Percentiles rank a stretch among this genome's conserved stretches.
Evolutionary conservation across 345 rosid species (phyloP).

Genomic region (Raphanus sativus): DNA sequence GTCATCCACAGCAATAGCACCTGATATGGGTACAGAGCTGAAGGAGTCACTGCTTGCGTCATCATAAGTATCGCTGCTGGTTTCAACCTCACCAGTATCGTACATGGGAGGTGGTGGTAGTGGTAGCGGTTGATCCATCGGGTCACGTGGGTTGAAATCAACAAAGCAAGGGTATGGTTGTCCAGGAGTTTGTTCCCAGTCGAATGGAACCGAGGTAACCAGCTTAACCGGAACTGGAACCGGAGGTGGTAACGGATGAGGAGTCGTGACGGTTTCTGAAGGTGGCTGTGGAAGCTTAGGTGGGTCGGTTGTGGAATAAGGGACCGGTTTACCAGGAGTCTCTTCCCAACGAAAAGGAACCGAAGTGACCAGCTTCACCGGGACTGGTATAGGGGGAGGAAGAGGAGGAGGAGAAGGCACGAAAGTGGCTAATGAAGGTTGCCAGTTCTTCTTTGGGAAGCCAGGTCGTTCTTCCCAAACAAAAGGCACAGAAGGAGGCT

Average conservation of each 20-base stretch:
- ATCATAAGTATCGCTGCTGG: constrained; percentile 16
- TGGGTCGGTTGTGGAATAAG: constrained; percentile 32
- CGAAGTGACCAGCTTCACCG: constrained; percentile 63
- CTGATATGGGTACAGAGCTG: constrained; percentile 54
- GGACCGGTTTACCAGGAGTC: constrained; percentile 58
- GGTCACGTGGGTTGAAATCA: constrained; percentile 25
- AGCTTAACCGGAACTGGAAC: constrained; percentile 52
- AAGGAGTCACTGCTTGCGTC: constrained; percentile 42
- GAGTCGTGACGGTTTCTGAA: not conserved
- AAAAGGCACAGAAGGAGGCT: constrained; percentile 77
- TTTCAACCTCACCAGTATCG: constrained; percentile 17
- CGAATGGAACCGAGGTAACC: constrained; percentile 63
- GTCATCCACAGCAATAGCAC: constrained; percentile 46
- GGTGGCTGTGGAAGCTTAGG: constrained; percentile 32
- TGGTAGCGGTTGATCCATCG: constrained; percentile 34
- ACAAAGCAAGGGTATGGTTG: constrained; percentile 54
- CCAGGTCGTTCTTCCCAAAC: constrained; percentile 89
- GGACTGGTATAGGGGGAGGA: constrained; percentile 36
- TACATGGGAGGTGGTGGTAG: constrained; percentile 46
- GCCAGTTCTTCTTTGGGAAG: constrained; percentile 71
- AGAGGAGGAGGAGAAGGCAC: constrained; percentile 39
- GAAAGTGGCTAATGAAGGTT: constrained; percentile 39
- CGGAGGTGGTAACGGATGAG: constrained; percentile 22
- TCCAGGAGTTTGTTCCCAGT: constrained; percentile 81
- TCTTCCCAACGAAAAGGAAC: constrained; percentile 85